Evolutionary conservation across 2,329 filamentous ascomycete species (phyloP).

Genomic region (Phyllosticta citribraziliensis): DNA sequence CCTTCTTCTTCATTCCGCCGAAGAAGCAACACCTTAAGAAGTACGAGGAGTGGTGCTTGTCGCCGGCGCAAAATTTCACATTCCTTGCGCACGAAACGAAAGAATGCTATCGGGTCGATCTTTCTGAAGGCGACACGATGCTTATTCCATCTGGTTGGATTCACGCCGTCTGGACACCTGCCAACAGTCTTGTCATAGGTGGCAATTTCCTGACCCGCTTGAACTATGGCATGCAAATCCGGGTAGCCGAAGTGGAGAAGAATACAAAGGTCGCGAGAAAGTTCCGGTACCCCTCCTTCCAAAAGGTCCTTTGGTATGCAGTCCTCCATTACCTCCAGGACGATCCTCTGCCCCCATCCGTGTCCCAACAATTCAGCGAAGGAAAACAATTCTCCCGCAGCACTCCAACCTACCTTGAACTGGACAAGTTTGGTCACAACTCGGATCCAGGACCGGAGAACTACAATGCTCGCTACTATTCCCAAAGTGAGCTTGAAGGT

Average conservation of each 20-base stretch:
- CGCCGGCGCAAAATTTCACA: conserved; percentile 54
- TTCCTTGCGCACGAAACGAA: conserved; percentile 56
- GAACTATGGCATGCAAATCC: conserved; percentile 58
- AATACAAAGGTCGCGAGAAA: conserved; percentile 55
- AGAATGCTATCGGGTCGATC: conserved; percentile 57
- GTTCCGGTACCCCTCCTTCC: conserved; percentile 59
- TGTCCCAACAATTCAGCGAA: conserved; percentile 45
- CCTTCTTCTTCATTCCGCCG: conserved; percentile 62
- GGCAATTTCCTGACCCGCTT: conserved; percentile 59
- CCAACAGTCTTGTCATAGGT: conserved; percentile 60
- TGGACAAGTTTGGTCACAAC: conserved; percentile 43
- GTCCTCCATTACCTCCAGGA: conserved; percentile 54
- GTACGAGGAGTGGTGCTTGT: conserved; percentile 63
- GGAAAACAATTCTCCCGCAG: conserved; percentile 48
- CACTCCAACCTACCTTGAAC: conserved; percentile 49
- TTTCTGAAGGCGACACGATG: conserved; percentile 59
- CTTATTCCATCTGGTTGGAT: conserved; percentile 64
- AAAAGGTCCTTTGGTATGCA: conserved; percentile 60
- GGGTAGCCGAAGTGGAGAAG: conserved; percentile 56
- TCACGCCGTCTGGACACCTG: conserved; percentile 61
- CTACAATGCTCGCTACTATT: conserved; percentile 52
- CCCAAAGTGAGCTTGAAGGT: conserved; percentile 52
- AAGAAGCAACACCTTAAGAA: conserved; percentile 59
- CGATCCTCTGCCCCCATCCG: conserved; percentile 50
- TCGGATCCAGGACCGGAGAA: conserved; percentile 43